Evolutionary conservation across 345 rosid species (phyloP).

Genomic region (Linum trigynum): DNA sequence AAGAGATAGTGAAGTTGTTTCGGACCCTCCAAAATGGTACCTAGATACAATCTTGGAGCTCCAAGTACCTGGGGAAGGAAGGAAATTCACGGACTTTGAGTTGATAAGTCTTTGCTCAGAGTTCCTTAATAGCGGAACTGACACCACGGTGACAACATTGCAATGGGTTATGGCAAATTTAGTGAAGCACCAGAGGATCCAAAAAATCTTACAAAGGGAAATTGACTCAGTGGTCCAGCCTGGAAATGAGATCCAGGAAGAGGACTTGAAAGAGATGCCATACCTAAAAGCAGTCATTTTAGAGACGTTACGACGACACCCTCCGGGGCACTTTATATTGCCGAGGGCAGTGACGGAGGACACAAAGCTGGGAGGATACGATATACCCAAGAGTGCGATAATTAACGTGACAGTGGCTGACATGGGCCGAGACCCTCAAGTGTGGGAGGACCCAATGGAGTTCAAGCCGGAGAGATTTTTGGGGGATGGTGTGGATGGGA

Average conservation of each 20-base stretch:
- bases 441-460: slow-evolving; percentile 18
- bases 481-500: neutral
- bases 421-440: slow-evolving; percentile 14
- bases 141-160: slow-evolving; percentile 11
- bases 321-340: slow-evolving; percentile 14
- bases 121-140: slow-evolving; percentile 14
- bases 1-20: neutral
- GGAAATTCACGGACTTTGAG: slow-evolving; percentile 10
- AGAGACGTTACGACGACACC: slow-evolving; percentile 10
- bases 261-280: slow-evolving; percentile 8
- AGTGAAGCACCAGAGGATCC: slow-evolving; percentile 11
- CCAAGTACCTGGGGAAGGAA: neutral
- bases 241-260: slow-evolving; percentile 7
- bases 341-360: slow-evolving; percentile 12
- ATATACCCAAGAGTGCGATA: slow-evolving; percentile 8
- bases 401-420: slow-evolving; percentile 18
- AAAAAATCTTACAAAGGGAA: slow-evolving; percentile 3
- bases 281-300: slow-evolving; percentile 12
- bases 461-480: slow-evolving; percentile 16
- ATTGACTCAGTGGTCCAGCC: slow-evolving; percentile 7
- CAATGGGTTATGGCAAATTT: slow-evolving; percentile 18
- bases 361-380: slow-evolving; percentile 6
- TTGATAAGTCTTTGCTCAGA: slow-evolving; percentile 11
- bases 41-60: slow-evolving; percentile 6
- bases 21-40: neutral